Percentiles rank a stretch among this genome's conserved stretches.
phyloP scores from a whole-genome alignment of 352 stramenopile species.

The Phytophthora pini region DNA sequence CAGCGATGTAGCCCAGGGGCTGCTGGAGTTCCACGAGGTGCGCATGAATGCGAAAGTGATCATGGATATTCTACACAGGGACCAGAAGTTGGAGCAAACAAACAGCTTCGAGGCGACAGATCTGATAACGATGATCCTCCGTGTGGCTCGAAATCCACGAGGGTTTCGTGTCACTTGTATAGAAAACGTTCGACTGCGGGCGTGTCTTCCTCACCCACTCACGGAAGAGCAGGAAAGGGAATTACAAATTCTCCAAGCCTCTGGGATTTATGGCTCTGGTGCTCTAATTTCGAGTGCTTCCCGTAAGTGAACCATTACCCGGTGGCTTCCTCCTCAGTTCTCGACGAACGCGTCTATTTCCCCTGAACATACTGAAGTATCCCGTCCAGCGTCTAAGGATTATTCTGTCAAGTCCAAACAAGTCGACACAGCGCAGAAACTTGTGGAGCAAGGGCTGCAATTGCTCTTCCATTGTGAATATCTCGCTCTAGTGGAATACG shows the following conservation, averaged over 20 bases:
- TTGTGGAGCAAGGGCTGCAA: constrained; percentile 28
- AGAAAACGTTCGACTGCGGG: not conserved
- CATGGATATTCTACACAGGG: not conserved
- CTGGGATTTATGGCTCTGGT: not conserved
- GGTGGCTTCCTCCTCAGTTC: not conserved
- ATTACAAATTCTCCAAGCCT: not conserved
- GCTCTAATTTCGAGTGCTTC: not conserved
- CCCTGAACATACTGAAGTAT: not conserved
- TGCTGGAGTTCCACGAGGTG: constrained; percentile 22
- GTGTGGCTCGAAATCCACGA: constrained; percentile 6
- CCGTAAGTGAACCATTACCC: not conserved
- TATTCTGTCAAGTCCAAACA: not conserved
- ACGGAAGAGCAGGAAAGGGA: not conserved
- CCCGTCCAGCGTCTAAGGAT: not conserved
- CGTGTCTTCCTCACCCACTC: constrained; percentile 14
- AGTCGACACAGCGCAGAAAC: not conserved
- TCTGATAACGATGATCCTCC: not conserved
- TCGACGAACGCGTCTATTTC: not conserved
- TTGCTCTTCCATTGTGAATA: constrained; percentile 49
- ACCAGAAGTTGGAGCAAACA: not conserved
- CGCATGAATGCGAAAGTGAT: constrained; percentile 9
- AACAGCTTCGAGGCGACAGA: not conserved
- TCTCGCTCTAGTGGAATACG: constrained; percentile 44
- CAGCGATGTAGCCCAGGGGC: constrained; percentile 7
- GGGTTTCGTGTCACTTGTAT: constrained; percentile 2